A percentile compares a stretch with the other conserved stretches of the same genome.
These are phyloP conservation scores for Artemisia annua DNA, from an alignment of 129 eudicot species.

Conservation along the genomic window DNA sequence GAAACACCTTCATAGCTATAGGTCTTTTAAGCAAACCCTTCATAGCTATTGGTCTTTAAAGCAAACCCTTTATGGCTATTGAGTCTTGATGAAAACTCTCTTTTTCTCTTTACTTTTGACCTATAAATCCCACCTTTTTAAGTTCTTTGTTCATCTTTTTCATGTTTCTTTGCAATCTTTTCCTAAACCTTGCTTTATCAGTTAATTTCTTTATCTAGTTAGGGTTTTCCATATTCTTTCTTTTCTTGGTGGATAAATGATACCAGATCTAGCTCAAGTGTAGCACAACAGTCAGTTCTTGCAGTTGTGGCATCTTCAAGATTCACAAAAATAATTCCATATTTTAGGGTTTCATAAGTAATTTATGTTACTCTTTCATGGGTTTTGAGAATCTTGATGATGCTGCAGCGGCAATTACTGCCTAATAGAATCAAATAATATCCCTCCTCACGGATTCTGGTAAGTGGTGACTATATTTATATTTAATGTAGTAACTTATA, in stretches of 20 bases:
- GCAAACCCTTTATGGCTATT: too few species aligned
- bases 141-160: neutral
- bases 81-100: constrained; percentile 11
- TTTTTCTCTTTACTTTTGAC: neutral
- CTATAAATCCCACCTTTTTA: neutral
- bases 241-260: constrained; percentile 7
- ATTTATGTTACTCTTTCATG: constrained; percentile 22
- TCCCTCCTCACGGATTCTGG: constrained; percentile 20
- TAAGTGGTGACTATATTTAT: constrained; percentile 21
- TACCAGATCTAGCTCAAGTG: constrained; percentile 18
- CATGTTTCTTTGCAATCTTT: neutral
- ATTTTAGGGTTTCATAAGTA: constrained; percentile 39
- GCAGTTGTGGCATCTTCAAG: constrained; percentile 67
- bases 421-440: constrained; percentile 7
- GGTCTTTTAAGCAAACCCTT: too few species aligned
- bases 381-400: constrained; percentile 74
- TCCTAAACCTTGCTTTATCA: neutral
- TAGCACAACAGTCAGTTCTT: constrained; percentile 43
- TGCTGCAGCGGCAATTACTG: constrained; percentile 75
- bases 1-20: neutral
- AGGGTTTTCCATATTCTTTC: constrained; percentile 17
- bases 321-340: constrained; percentile 44
- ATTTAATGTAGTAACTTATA: neutral
- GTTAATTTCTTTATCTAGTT: neutral
- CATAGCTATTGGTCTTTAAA: too few species aligned